Conservation (phyloP, 2,329 filamentous ascomycete genomes). For the Dactylonectria macrodidyma region DNA sequence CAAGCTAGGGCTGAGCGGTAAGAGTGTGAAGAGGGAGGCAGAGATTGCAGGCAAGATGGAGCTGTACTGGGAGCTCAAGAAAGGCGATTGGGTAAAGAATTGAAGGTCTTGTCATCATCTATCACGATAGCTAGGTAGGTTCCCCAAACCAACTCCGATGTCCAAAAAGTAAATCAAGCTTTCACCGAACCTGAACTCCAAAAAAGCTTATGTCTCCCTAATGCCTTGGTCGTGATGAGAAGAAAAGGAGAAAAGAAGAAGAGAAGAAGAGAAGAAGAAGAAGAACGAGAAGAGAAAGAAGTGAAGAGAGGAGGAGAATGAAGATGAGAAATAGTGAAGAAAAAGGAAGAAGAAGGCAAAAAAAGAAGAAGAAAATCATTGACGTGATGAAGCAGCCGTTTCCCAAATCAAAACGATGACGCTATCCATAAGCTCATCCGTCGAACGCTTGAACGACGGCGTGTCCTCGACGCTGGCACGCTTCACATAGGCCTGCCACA, state of each 20-base stretch:
- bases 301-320: not conserved
- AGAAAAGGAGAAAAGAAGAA: not conserved
- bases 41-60: slow-evolving; percentile 19
- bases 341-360: not conserved
- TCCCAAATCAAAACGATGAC: slow-evolving; percentile 49
- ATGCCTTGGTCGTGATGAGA: not conserved
- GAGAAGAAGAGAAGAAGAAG: not conserved
- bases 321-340: too few relatives aligned
- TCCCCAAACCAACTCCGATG: slow-evolving; percentile 13
- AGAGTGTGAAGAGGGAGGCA: slow-evolving; percentile 3
- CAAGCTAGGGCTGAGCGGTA: slow-evolving; percentile 10
- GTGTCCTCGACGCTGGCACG: slow-evolving; percentile 36
- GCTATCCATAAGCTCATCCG: slow-evolving; percentile 40
- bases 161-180: slow-evolving; percentile 3
- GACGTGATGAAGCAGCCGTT: slow-evolving; percentile 30
- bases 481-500: slow-evolving; percentile 65
- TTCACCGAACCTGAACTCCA: slow-evolving; percentile 25
- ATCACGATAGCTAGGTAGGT: slow-evolving; percentile 16
- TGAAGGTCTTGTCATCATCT: slow-evolving; percentile 26
- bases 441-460: slow-evolving; percentile 35
- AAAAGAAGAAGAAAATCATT: slow-evolving; percentile 4
- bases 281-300: not conserved
- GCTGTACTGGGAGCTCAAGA: slow-evolving; percentile 26
- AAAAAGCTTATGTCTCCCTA: not conserved
- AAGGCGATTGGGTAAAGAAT: slow-evolving; percentile 22